Conservation (phyloP, 352 stramenopile genomes). For the Phytophthora melonis region DNA sequence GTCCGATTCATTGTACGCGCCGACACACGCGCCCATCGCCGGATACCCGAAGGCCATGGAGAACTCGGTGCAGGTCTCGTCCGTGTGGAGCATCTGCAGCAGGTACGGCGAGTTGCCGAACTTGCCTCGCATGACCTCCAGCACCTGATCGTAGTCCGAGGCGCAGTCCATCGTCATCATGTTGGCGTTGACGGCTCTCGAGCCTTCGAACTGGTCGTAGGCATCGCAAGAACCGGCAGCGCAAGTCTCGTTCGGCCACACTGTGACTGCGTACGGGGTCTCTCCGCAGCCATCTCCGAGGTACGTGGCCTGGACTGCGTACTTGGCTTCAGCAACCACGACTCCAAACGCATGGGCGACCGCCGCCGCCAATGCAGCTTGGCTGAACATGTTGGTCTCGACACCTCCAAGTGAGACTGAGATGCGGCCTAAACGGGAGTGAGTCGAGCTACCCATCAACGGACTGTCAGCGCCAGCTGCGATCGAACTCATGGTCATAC, state of each 20-base stretch:
- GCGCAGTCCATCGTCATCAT: constrained; percentile 39
- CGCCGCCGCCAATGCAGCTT: not conserved
- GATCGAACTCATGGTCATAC: not conserved
- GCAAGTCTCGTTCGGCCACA: constrained; percentile 26
- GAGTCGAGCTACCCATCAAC: not conserved
- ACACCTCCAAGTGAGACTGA: constrained; percentile 1
- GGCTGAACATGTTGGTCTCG: not conserved
- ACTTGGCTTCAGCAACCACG: constrained; percentile 11
- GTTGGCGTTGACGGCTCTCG: constrained; percentile 26
- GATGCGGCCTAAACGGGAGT: constrained; percentile 7
- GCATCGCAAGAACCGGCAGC: constrained; percentile 12
- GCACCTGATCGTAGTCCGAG: constrained; percentile 15
- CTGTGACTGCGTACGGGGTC: constrained; percentile 28
- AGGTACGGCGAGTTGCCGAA: constrained; percentile 34
- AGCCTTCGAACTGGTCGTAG: constrained; percentile 21
- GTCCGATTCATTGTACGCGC: constrained; percentile 35
- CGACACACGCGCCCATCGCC: constrained; percentile 29
- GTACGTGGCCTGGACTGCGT: constrained; percentile 27
- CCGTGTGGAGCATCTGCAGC: constrained; percentile 26
- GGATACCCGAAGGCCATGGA: constrained; percentile 30
- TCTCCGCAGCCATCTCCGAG: constrained; percentile 28
- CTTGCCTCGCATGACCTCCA: constrained; percentile 31
- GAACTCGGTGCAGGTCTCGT: constrained; percentile 36
- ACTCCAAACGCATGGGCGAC: not conserved
- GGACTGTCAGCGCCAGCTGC: not conserved